Evolutionary conservation across 2,329 filamentous ascomycete genomes (phyloP), one percentile per base, ranked within the genome.

Genomic region (Davidsoniella eucalypti): DNA sequence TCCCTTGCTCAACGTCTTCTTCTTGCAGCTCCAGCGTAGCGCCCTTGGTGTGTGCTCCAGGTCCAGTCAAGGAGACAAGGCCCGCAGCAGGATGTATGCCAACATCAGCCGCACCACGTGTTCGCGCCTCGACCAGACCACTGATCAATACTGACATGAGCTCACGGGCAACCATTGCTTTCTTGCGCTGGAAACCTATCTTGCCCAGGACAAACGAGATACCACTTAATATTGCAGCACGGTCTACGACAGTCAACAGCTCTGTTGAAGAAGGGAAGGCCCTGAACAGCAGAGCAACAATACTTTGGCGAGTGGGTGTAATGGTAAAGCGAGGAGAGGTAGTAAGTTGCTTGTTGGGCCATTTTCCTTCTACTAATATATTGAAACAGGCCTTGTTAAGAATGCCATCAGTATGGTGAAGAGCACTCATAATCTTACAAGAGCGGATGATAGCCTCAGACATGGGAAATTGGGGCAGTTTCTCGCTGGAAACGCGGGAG

Each of bases 1-100:
- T 71, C 4, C 79, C 80, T 44, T 74, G 68, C 59, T 83, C 80
- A 26, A 82, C 68, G 56, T 83, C 80, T 4, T 72, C 75, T 57
- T 81, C 78, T 5, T 71, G 72, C 12, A 84, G 66, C 56, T 82
- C 78, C 29, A 82, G 66, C 16, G 52, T 54, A 18, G 52, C 52
- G 6, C 52, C 52, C 18, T 54, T 54, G 2, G 70, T 73, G 33
- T 72, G 68, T 6, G 71, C 67, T 8, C 72, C 73, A 52, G 68
- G 71, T 9, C 75, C 68, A 55, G 79, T 82, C 26, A 92, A 67
- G 10, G 82, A 80, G 23, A 87, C 80, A 47, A 95, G 68, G 0
- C 87, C 88, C 8, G 90, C 87, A 16, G 90, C 90, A 39, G 92
- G 92, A 65, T 96, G 90, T 36, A 98, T 86, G 3, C 90, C 92